phyloP scores from a whole-genome alignment of 2,329 filamentous ascomycete genomes.

The Cladosporium sp. region DNA sequence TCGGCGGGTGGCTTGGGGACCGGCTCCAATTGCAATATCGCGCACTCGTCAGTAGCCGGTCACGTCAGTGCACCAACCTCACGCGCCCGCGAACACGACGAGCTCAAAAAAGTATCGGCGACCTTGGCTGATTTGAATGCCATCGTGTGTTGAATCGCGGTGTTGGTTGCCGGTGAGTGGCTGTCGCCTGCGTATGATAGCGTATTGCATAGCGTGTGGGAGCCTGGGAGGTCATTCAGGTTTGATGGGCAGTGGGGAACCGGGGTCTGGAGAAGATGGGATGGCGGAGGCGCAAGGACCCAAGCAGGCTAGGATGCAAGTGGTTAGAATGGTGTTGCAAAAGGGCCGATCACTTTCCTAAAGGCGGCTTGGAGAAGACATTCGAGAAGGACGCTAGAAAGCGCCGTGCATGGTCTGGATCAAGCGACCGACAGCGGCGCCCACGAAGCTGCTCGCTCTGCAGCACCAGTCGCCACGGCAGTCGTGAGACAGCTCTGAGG shows the following conservation, averaged over 20 bases:
- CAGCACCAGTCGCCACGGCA: neutral
- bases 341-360: slow-evolving; percentile 9
- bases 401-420: slow-evolving; percentile 1
- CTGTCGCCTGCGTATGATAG: neutral
- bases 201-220: neutral
- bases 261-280: slow-evolving; percentile 3
- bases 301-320: neutral
- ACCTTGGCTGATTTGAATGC: neutral
- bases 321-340: slow-evolving; percentile 1
- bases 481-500: neutral
- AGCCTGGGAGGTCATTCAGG: neutral
- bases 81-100: neutral
- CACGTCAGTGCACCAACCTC: neutral
- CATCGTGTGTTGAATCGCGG: neutral
- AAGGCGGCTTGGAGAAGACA: neutral
- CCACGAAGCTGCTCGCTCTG: neutral
- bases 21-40: slow-evolving; percentile 1
- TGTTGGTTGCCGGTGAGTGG: neutral
- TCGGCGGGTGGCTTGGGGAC: slow-evolving; percentile 10
- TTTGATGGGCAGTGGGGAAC: slow-evolving; percentile 2
- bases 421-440: neutral
- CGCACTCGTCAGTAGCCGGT: neutral
- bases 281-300: neutral
- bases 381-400: slow-evolving; percentile 10
- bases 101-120: neutral